A percentile compares a stretch with the other conserved stretches of the same genome.
Evolutionary conservation across 345 rosid species (phyloP).

Genomic region (thale cress (Arabidopsis thaliana)): DNA sequence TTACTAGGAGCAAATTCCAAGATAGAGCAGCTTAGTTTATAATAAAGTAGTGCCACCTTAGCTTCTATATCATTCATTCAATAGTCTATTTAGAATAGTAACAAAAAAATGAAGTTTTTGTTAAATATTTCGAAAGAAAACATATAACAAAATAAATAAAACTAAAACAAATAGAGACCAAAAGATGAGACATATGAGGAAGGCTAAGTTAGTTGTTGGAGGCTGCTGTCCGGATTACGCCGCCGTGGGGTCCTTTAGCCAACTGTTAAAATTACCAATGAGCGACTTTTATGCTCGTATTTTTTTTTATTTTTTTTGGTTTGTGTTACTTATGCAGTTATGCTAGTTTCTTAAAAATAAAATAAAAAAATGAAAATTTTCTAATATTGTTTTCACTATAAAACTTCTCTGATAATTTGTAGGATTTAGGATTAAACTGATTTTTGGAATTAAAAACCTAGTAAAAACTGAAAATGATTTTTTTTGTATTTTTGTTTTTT

Average conservation of each 20-base stretch:
- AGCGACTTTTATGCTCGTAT: background rate
- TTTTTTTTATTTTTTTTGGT: too few species aligned
- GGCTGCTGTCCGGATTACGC: conserved; percentile 47
- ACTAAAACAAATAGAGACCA: conserved; percentile 5
- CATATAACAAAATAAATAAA: background rate
- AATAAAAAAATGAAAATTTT: background rate
- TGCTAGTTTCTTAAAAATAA: background rate
- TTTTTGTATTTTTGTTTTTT: too few species aligned
- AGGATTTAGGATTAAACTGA: background rate
- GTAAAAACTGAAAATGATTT: background rate
- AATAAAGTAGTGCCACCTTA: conserved; percentile 27
- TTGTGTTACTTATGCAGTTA: too few species aligned
- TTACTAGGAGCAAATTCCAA: conserved; percentile 41
- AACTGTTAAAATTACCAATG: conserved; percentile 17
- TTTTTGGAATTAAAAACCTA: background rate
- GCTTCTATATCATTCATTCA: background rate
- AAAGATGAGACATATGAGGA: conserved; percentile 43
- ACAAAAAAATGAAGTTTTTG: conserved; percentile 10
- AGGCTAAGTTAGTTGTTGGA: conserved; percentile 45
- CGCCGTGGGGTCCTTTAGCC: conserved; percentile 42
- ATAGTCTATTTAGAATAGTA: conserved; percentile 5
- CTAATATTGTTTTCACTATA: background rate
- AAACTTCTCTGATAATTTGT: background rate
- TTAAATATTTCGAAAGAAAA: conserved; percentile 19
- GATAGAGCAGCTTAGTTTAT: conserved; percentile 5